These are phyloP conservation scores for Brachypodium distachyon DNA, from an alignment of 202 grass and related monocot genomes.

Conservation along the genomic window DNA sequence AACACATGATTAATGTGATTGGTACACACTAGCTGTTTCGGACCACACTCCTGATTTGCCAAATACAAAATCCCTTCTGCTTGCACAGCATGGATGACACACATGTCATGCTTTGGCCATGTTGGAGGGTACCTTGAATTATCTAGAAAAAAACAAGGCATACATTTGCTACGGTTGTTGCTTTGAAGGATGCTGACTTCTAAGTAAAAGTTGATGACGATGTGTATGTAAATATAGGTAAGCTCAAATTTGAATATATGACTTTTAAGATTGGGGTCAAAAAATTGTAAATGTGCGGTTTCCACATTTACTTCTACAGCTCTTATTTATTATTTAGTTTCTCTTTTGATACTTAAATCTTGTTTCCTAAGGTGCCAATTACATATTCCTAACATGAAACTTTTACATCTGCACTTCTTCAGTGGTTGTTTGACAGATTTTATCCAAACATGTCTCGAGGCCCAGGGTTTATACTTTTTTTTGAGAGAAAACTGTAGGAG, in stretches of 20 bases:
- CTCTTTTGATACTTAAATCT: background rate
- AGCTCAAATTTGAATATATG: background rate
- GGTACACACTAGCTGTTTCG: no score
- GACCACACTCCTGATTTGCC: no score
- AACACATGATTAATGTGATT: no score
- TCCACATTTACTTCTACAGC: background rate
- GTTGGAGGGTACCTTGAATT: conserved; percentile 90
- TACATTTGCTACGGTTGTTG: conserved; percentile 78
- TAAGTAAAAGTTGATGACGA: conserved; percentile 88
- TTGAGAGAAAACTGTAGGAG: no score
- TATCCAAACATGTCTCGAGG: conserved; percentile 61
- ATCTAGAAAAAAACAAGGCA: conserved; percentile 74
- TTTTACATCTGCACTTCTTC: conserved; percentile 22
- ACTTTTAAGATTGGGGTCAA: background rate
- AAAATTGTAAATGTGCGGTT: background rate
- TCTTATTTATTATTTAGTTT: background rate
- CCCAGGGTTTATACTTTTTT: no score
- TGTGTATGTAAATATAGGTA: conserved; percentile 96
- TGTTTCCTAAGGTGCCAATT: background rate
- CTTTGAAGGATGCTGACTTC: conserved; percentile 87
- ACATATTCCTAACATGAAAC: conserved; percentile 8
- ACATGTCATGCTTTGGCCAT: no score
- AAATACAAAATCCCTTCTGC: no score
- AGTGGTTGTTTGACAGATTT: conserved; percentile 69
- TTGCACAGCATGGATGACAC: no score